A percentile compares a stretch with the other conserved stretches of the same genome.
Conservation (phyloP, 768 basidiomycete species). For the Suillus americanus region DNA sequence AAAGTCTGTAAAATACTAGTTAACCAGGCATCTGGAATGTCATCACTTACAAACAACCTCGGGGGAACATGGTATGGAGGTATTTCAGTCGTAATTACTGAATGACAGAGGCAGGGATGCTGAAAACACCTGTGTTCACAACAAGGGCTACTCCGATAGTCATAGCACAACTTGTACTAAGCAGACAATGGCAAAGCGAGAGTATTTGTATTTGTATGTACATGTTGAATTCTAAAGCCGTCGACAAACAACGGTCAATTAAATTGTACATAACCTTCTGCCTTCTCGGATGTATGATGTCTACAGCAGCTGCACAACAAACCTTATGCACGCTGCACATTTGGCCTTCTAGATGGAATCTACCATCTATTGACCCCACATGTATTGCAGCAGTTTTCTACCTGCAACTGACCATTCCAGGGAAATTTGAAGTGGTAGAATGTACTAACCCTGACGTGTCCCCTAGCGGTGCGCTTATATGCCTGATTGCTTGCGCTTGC, state of each 20-base stretch:
- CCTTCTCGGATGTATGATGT: conserved; percentile 16
- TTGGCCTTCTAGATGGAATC: conserved; percentile 67
- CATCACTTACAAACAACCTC: conserved; percentile 1
- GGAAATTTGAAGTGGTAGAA: conserved; percentile 60
- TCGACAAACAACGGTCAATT: conserved; percentile 10
- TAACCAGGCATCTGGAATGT: conserved; percentile 9
- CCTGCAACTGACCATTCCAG: conserved; percentile 68
- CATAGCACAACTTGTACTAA: background rate
- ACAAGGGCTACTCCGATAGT: background rate
- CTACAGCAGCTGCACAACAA: conserved; percentile 7
- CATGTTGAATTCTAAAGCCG: conserved; percentile 16
- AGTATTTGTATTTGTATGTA: conserved; percentile 16
- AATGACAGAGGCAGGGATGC: background rate
- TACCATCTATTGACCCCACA: conserved; percentile 66
- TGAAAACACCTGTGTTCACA: background rate
- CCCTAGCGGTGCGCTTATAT: conserved; percentile 58
- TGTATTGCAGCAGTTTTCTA: conserved; percentile 67
- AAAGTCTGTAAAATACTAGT: conserved; percentile 14
- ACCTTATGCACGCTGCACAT: conserved; percentile 46
- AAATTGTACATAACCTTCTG: background rate
- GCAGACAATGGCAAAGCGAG: background rate
- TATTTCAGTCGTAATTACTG: background rate
- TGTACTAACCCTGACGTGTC: conserved; percentile 71
- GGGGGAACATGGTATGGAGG: background rate
- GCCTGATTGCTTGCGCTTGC: background rate